phyloP scores from a whole-genome alignment of 2,329 filamentous ascomycete genomes.

The Xylaria multiplex region DNA sequence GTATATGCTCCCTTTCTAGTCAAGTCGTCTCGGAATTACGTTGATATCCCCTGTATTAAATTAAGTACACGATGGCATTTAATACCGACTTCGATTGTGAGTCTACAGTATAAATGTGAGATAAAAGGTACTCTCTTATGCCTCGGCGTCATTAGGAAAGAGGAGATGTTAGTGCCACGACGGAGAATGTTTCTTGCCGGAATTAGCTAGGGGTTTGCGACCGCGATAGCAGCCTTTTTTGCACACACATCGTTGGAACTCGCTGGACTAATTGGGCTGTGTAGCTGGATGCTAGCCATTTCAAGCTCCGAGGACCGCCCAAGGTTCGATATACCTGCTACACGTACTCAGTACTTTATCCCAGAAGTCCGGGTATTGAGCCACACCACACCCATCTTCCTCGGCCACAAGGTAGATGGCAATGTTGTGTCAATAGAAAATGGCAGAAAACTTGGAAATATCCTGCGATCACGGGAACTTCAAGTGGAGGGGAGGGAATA shows the following conservation, averaged over 20 bases:
- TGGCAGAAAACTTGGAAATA: conserved; percentile 40
- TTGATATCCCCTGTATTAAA: no score
- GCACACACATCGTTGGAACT: conserved; percentile 30
- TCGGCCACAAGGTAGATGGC: conserved; percentile 47
- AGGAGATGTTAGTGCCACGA: conserved; percentile 40
- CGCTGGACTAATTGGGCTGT: conserved; percentile 46
- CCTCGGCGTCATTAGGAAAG: conserved; percentile 36
- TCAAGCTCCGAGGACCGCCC: not conserved
- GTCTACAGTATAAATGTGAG: no score
- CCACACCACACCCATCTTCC: conserved; percentile 41
- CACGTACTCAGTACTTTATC: no score
- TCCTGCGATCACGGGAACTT: conserved; percentile 27
- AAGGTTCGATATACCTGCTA: not conserved
- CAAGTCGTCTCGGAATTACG: no score
- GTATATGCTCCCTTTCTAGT: no score
- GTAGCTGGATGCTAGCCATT: conserved; percentile 45
- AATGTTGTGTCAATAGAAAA: conserved; percentile 45
- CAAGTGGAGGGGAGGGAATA: conserved; percentile 47
- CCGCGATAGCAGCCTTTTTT: conserved; percentile 36
- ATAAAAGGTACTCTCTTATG: no score
- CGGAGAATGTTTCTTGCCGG: conserved; percentile 47
- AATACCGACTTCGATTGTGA: no score
- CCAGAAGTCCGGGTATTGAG: not conserved
- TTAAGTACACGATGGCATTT: no score
- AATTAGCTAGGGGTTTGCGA: conserved; percentile 50